A percentile compares a stretch with the other conserved stretches of the same genome.
Conservation (phyloP, 257 asterid genomes). For the Ligustrum vulgare region DNA sequence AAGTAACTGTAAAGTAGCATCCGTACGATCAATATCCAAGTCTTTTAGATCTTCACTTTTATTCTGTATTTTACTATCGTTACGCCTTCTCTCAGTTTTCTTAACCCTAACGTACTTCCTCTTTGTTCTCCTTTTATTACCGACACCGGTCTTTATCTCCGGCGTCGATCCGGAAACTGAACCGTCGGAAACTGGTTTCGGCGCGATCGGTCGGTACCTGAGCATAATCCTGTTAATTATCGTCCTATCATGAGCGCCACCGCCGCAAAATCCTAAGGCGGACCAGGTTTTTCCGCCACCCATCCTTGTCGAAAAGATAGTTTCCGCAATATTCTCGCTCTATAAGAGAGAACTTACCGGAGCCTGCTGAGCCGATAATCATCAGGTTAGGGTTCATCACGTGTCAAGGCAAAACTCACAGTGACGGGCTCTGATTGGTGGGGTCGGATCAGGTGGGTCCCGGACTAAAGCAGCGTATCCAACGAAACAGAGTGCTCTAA, state of each 20-base stretch:
- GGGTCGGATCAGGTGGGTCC: slow-evolving; percentile 48
- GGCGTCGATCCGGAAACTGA: slow-evolving; percentile 20
- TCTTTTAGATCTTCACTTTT: slow-evolving; percentile 4
- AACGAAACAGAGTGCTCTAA: slow-evolving; percentile 23
- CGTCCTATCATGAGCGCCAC: slow-evolving; percentile 21
- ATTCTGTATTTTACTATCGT: slow-evolving; percentile 7
- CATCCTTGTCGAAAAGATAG: neutral
- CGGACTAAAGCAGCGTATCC: slow-evolving; percentile 42
- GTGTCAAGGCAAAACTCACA: slow-evolving; percentile 41
- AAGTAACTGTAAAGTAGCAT: neutral
- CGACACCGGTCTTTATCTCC: neutral
- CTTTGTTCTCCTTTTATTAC: slow-evolving; percentile 30
- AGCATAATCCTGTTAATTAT: slow-evolving; percentile 38
- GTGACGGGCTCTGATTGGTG: slow-evolving; percentile 37
- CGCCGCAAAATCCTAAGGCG: neutral
- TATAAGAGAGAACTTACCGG: neutral
- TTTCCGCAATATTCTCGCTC: neutral
- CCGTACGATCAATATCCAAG: slow-evolving; percentile 11
- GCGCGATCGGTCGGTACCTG: slow-evolving; percentile 46
- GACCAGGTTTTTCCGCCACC: neutral
- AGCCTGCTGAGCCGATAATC: neutral
- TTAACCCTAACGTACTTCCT: slow-evolving; percentile 52
- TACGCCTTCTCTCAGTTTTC: slow-evolving; percentile 19
- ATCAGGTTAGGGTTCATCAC: slow-evolving; percentile 15
- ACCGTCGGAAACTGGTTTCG: slow-evolving; percentile 35